These are phyloP conservation scores for Dendrobium huoshanense DNA, from an alignment of 106 monocot genomes.

Conservation along the genomic window DNA sequence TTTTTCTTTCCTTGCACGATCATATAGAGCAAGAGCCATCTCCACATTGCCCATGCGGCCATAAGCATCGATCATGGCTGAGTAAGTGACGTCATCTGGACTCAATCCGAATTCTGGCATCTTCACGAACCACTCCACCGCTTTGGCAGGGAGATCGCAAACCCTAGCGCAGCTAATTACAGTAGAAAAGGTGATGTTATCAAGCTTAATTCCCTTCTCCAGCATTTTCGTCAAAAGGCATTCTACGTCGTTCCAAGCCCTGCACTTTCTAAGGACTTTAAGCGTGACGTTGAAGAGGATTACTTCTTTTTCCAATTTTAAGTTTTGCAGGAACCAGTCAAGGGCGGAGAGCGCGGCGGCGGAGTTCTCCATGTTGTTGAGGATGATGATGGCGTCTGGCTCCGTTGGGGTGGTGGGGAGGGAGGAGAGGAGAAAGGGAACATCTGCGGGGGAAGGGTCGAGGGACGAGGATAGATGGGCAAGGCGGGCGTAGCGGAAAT, in stretches of 20 bases:
- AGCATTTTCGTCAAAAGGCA: conserved; percentile 43
- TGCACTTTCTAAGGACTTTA: conserved; percentile 47
- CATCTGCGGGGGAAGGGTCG: conserved; percentile 12
- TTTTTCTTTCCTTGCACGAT: conserved; percentile 48
- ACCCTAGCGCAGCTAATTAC: conserved; percentile 61
- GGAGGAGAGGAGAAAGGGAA: conserved; percentile 11
- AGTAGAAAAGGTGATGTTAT: conserved; percentile 78
- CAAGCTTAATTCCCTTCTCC: conserved; percentile 34
- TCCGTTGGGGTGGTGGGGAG: conserved; percentile 25
- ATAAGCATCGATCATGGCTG: conserved; percentile 71
- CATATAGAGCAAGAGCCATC: conserved; percentile 57
- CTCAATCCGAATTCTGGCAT: conserved; percentile 56
- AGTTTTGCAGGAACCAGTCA: conserved; percentile 46
- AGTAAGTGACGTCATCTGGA: conserved; percentile 70
- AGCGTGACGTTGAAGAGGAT: conserved; percentile 78
- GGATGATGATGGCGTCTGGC: conserved; percentile 60
- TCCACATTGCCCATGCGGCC: conserved; percentile 56
- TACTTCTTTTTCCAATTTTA: conserved; percentile 32
- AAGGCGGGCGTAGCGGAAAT: conserved; percentile 48
- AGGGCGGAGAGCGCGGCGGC: conserved; percentile 38
- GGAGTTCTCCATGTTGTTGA: conserved; percentile 53
- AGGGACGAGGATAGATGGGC: conserved; percentile 29
- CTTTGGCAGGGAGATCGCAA: conserved; percentile 53
- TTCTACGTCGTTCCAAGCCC: conserved; percentile 36
- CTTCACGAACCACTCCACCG: conserved; percentile 78